These are phyloP conservation scores for Colletotrichum agaves DNA, from an alignment of 2,329 filamentous ascomycete species.

Conservation along the genomic window DNA sequence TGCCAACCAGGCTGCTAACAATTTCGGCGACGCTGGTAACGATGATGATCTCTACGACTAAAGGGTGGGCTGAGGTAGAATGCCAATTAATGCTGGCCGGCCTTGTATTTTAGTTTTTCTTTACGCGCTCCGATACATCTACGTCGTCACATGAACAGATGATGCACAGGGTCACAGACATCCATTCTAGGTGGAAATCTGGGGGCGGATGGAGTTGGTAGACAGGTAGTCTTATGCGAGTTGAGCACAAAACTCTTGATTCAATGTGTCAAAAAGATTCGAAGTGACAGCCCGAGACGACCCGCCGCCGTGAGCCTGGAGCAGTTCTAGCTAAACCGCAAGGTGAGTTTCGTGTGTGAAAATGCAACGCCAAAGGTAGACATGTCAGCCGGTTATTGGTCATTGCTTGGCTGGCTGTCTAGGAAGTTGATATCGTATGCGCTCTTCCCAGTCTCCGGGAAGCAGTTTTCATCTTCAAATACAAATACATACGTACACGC, in stretches of 20 bases:
- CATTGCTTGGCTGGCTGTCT: slow-evolving; percentile 18
- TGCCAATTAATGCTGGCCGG: slow-evolving; percentile 38
- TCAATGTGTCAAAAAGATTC: neutral
- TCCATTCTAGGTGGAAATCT: slow-evolving; percentile 23
- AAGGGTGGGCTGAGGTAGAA: slow-evolving; percentile 45
- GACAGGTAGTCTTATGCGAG: slow-evolving; percentile 37
- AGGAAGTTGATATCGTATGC: slow-evolving; percentile 21
- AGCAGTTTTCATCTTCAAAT: neutral
- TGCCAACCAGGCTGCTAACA: slow-evolving; percentile 68
- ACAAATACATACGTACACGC: slow-evolving; percentile 19
- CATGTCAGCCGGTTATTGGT: neutral
- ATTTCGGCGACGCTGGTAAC: slow-evolving; percentile 87
- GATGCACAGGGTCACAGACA: slow-evolving; percentile 19
- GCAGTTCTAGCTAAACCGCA: too few species aligned
- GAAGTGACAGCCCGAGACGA: too few species aligned
- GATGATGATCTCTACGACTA: slow-evolving; percentile 98
- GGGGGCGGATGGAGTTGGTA: slow-evolving; percentile 39
- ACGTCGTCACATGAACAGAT: slow-evolving; percentile 42
- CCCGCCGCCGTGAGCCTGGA: too few species aligned
- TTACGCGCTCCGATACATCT: slow-evolving; percentile 49
- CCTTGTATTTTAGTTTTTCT: slow-evolving; percentile 62
- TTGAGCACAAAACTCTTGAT: slow-evolving; percentile 6
- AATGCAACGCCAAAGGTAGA: neutral
- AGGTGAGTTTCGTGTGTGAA: neutral
- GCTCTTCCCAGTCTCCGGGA: neutral